Evolutionary conservation across 768 basidiomycete species (phyloP), one percentile per base, ranked within the genome.

Genomic region (Tulasnella sp.): DNA sequence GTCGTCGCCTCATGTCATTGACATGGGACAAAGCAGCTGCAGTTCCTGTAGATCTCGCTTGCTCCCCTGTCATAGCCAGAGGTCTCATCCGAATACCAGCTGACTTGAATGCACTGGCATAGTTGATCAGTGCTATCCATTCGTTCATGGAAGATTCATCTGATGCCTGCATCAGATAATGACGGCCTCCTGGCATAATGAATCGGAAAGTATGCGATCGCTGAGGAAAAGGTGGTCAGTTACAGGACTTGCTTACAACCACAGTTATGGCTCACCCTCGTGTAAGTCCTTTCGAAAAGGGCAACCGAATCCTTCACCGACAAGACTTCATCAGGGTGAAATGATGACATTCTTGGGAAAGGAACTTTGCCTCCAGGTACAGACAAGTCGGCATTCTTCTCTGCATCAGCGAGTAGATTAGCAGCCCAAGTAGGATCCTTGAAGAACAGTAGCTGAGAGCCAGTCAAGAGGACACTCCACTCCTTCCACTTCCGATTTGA

Each of bases 121-220:
- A 98, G 66, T 99, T 99, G 61, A 98, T 89, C 28, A 74, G 71
- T 12, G 82, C 74, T 56, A 98, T 79, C 95, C 95, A 99, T 56
- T 81, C 76, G 58, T 91, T 83, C 69, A 87, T 73, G 53, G 91
- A 86, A 37, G 68, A 64, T 53, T 81, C 79, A 58, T 75, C 71
- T 10, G 70, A 60, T 5, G 84, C 74, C 61, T 89, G 87, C 16
- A 96, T 70, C 32, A 98, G 75, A 53, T 83, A 77, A 58, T 89
- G 84, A 1, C 87, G 82, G 9, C 86, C 80, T 58, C 83, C 77
- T 22, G 78, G 71, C 62, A 87, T 72, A 24, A 78, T 70, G 53
- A 96, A 74, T 20, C 88, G 79, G 62, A 96, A 80, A 2, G 84
- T 78, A 61, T 86, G 69, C 22, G 70, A 65, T 60, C 85, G 72